Base-by-base conservation (phyloP, 805 yeast genomes). In the Kluyveromyces starmeri region DNA sequence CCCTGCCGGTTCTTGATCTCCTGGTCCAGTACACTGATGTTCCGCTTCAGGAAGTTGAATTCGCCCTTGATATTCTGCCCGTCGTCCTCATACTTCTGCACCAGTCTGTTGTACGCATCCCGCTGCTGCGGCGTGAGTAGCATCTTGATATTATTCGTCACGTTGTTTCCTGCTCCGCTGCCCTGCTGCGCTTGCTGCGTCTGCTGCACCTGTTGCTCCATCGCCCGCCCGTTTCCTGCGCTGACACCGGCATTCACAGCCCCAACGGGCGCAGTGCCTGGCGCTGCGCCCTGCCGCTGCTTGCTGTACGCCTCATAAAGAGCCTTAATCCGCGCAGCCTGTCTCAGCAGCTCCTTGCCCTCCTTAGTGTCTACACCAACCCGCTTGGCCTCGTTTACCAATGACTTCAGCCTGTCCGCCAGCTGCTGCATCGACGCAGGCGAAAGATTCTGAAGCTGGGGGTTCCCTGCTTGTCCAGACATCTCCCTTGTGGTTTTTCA, bases 321-420 rank as follows among this genome's bases (percentile, higher is more conserved):
- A 28, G 71, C 71, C 51, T 74, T 78, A 42, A 80, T 74, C 36
- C 69, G 70, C 28, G 78, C 75, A 3, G 84, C 85, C 41, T 71
- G 73, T 40, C 65, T 65, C 45, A 73, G 58, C 45, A 78, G 79
- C 41, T 74, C 77, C 45, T 72, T 71, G 13, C 84, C 85, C 38
- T 65, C 73, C 0, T 71, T 75, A 0, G 78, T 68, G 17, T 69
- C 72, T 21, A 65, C 65, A 3, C 84, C 83, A 1, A 78, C 69
- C 12, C 68, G 69, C 45, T 71, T 73, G 1, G 85, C 86, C 45
- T 71, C 70, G 15, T 72, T 73, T 20, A 75, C 67, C 45, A 76
- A 81, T 20, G 66, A 60, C 33, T 70, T 71, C 42, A 75, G 72
- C 36, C 75, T 80, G 40, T 68, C 71, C 9, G 78, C 68, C 40